Base-by-base conservation (phyloP, 2,329 filamentous ascomycete genomes). In the Colletotrichum navitas region DNA sequence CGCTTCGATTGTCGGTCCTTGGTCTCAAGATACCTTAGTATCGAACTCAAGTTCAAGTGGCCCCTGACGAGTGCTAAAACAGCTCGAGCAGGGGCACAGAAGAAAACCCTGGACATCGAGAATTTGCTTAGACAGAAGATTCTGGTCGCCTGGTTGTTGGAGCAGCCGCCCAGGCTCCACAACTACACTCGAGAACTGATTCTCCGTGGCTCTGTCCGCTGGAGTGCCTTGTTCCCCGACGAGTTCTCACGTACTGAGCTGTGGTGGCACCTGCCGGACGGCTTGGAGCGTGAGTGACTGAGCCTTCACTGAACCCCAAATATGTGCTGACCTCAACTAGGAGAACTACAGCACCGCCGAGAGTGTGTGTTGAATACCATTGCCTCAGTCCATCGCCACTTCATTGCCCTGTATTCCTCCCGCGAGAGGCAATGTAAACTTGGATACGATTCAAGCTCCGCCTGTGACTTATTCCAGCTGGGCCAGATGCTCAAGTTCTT, bases 401-500 rank as follows among this genome's bases (percentile, higher is more conserved):
- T 94, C 68, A 81, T 94, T 3, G 78, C 79, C 8, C 82, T 92
- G 0, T 94, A 94, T 79, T 88, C 89, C 1, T 92, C 91, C 12
- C 88, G 90, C n/a, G 85, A 82, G 41, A 81, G 83, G 10, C 92
- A 94, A 78, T 94, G 93, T 80, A 90, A 89, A 76, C 85, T 94
- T 0, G 92, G 92, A 63, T 94, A 94, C 79, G 92, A 93, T 76
- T 90, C 89, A 2, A 92, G 90, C 73, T 81, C 87, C 2, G 89
- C 92, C 52, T 94, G 93, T 79, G 93, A 95, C 81, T 91, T 90
- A 2, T 95, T 92, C 77, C 93, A 95, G 80, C 87, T 95, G 1
- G 93, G 92, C 29, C 92, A 94, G 80, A 93, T 93, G 85, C 81
- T 94, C 74, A 90, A 90, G 74, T 94, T 94, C 80, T 87, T 94